Evolutionary conservation across 2,329 filamentous ascomycete genomes (phyloP), one percentile per base, ranked within the genome.

Genomic region (Cladophialophora yegresii): DNA sequence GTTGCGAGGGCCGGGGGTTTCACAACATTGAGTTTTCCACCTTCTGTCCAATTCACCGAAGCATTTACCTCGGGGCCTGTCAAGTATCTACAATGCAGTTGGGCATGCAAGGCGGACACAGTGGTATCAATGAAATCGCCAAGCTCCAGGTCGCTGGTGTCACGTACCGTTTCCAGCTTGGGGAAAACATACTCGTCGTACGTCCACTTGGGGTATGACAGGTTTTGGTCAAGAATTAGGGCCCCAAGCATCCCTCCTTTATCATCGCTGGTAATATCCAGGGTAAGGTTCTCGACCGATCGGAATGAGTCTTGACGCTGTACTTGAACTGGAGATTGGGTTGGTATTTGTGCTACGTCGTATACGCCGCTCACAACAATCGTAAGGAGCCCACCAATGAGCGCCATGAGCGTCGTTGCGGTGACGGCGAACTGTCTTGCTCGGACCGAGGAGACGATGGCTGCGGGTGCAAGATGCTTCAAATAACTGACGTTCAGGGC

Each of bases 181-280:
- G 64, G 64, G 28, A 59, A 55, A 13, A 56, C 61, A 16, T 63
- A 36, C 43, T 63, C 64, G 33, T 54, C 61, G 40, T 66, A 66
- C 7, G 64, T 63, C 64, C 64, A 66, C 36, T 58, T 45, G 4
- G 64, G 64, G 28, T 66, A 66, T 9, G 64, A 66, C 64, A 66
- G 62, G 33, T 66, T 66, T 12, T 50, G 33, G n/a, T 66, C 53
- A n/a, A 66, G 51, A 4, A 66, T 43, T 12, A 58, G 56, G n/a
- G 36, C 56, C 2, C 33, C 47, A 3, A 51, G 13, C 47, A 51
- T 51, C 26, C 47, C 47, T 26, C 22, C 47, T 9, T 26, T 28
- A 13, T 51, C 47, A 26, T 51, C 10, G 20, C 12, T 2, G 26
- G 20, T 26, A 26, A 2, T n/a, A 20, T 51, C 47, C 7, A 51